Evolutionary conservation across 1,284 basidiomycete species (phyloP).

Genomic region (Fomes fomentarius): DNA sequence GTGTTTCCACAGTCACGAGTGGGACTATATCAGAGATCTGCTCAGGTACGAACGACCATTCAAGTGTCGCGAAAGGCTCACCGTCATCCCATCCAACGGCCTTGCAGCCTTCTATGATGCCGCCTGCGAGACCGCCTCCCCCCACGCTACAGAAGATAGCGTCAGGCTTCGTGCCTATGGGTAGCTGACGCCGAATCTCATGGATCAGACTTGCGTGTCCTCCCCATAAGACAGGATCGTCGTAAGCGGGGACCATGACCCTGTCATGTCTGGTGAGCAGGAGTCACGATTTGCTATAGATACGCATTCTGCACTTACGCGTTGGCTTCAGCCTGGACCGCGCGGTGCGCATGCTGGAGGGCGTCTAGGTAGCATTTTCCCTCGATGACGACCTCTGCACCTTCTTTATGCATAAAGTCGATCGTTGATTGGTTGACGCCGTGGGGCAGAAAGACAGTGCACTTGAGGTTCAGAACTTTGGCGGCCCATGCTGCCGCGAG

Average conservation of each 20-base stretch:
- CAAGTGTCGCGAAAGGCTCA: slow-evolving; percentile 28
- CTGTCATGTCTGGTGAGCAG: slow-evolving; percentile 36
- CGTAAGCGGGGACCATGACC: slow-evolving; percentile 69
- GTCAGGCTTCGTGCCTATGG: slow-evolving; percentile 49
- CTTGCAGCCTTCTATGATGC: slow-evolving; percentile 66
- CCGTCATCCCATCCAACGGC: slow-evolving; percentile 66
- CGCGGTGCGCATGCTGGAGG: slow-evolving; percentile 47
- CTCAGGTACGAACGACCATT: background rate
- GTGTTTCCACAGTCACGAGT: slow-evolving; percentile 66
- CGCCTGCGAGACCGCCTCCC: slow-evolving; percentile 71
- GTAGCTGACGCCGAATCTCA: slow-evolving; percentile 61
- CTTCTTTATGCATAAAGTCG: slow-evolving; percentile 51
- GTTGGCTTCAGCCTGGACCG: slow-evolving; percentile 46
- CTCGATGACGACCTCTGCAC: slow-evolving; percentile 55
- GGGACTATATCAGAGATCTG: slow-evolving; percentile 47
- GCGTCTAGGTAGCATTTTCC: slow-evolving; percentile 64
- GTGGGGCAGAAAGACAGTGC: slow-evolving; percentile 68
- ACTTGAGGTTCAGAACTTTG: slow-evolving; percentile 52
- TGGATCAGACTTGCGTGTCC: slow-evolving; percentile 72
- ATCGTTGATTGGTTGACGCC: slow-evolving; percentile 52
- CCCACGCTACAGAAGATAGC: slow-evolving; percentile 80
- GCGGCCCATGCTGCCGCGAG: slow-evolving; percentile 70
- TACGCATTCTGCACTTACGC: slow-evolving; percentile 52
- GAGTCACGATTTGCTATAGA: background rate
- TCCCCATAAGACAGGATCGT: slow-evolving; percentile 68